Conservation (phyloP, 2,329 filamentous ascomycete genomes). For the Grosmannia huntii region DNA sequence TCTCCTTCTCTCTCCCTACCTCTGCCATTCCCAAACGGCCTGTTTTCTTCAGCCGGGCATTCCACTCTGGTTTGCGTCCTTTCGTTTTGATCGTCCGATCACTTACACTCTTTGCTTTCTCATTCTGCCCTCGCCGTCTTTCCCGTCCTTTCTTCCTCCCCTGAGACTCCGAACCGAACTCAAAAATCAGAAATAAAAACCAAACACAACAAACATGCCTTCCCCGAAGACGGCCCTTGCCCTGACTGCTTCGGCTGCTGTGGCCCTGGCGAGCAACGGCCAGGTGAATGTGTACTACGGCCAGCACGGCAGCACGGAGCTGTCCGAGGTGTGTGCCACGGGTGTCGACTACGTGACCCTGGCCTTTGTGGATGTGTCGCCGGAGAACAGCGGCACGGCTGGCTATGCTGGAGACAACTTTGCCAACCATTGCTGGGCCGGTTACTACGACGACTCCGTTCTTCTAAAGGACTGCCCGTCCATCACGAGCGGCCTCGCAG, state of each 20-base stretch:
- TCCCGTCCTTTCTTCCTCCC: not conserved
- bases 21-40: slow-evolving; percentile 1
- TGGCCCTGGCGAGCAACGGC: slow-evolving; percentile 11
- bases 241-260: slow-evolving; percentile 14
- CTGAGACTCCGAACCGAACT: not conserved
- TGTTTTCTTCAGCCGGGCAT: slow-evolving; percentile 7
- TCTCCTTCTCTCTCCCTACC: not conserved
- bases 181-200: not conserved
- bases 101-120: not conserved
- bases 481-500: slow-evolving; percentile 21
- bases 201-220: slow-evolving; percentile 2
- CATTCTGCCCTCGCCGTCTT: not conserved
- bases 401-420: slow-evolving; percentile 27
- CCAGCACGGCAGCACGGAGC: slow-evolving; percentile 15
- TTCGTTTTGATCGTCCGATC: slow-evolving; percentile 11
- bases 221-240: slow-evolving; percentile 15
- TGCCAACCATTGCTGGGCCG: slow-evolving; percentile 21
- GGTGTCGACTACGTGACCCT: slow-evolving; percentile 27
- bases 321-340: slow-evolving; percentile 20
- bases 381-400: slow-evolving; percentile 21
- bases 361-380: slow-evolving; percentile 25
- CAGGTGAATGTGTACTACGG: slow-evolving; percentile 22
- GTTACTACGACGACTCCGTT: slow-evolving; percentile 18
- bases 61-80: slow-evolving; percentile 13
- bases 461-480: slow-evolving; percentile 21